Evolutionary conservation across 345 rosid genomes (phyloP).

Genomic region (Nasturtium officinale): DNA sequence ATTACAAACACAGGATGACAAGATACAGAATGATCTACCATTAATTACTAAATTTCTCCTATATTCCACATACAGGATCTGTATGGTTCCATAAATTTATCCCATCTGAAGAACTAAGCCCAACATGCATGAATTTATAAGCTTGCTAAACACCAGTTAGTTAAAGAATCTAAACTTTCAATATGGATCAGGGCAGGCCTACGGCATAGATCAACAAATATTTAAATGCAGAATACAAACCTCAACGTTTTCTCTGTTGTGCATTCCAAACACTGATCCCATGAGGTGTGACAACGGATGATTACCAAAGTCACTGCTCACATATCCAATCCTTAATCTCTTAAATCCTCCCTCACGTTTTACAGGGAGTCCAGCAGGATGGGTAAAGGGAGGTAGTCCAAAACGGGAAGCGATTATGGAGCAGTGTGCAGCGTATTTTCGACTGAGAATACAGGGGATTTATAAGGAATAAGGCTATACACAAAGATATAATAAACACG

Average conservation of each 20-base stretch:
- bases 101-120: constrained; percentile 1
- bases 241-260: constrained; percentile 83
- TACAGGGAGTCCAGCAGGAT: constrained; percentile 66
- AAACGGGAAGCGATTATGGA: constrained; percentile 84
- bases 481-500: background rate
- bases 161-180: background rate
- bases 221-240: constrained; percentile 45
- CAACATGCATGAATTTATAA: background rate
- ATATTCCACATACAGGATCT: background rate
- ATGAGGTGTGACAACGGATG: constrained; percentile 98
- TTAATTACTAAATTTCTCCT: background rate
- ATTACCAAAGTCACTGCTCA: constrained; percentile 98
- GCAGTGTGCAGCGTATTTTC: constrained; percentile 95
- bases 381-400: constrained; percentile 71
- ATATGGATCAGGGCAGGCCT: constrained; percentile 9
- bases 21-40: constrained; percentile 21
- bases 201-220: constrained; percentile 8
- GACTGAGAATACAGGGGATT: constrained; percentile 53
- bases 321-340: constrained; percentile 86
- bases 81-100: background rate
- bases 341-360: constrained; percentile 64
- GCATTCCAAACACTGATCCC: constrained; percentile 99
- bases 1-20: constrained; percentile 10
- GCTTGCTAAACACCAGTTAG: background rate
- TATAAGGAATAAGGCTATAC: constrained; percentile 18